A percentile compares a stretch with the other conserved stretches of the same genome.
Conservation (phyloP, 2,329 filamentous ascomycete species). For the Ophiobolus disseminans region DNA sequence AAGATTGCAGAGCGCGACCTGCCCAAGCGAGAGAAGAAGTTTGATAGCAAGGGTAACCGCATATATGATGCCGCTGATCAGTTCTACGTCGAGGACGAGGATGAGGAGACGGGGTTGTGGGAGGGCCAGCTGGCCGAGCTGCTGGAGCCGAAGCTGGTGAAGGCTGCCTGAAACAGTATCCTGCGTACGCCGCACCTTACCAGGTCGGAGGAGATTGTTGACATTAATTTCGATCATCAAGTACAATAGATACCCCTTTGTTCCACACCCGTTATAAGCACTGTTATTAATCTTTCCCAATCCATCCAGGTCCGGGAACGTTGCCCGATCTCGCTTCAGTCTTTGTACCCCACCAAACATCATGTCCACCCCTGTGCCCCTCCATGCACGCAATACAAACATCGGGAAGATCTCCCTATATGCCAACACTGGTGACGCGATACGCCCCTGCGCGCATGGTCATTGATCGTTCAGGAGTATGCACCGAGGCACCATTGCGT, state of each 20-base stretch:
- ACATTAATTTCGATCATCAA: background rate
- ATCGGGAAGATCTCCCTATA: conserved; percentile 1
- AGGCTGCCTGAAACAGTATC: conserved; percentile 20
- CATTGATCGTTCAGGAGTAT: no score
- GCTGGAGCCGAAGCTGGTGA: conserved; percentile 37
- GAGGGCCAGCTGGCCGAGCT: conserved; percentile 37
- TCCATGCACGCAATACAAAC: background rate
- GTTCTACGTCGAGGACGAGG: conserved; percentile 35
- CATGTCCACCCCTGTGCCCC: conserved; percentile 15
- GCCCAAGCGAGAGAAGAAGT: conserved; percentile 61
- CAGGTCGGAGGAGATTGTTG: background rate
- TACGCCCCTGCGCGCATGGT: background rate
- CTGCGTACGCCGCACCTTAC: no score
- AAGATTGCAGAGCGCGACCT: conserved; percentile 74
- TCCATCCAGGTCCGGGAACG: background rate
- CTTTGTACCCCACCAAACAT: conserved; percentile 27
- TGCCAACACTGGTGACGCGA: background rate
- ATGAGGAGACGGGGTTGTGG: conserved; percentile 35
- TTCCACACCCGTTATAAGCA: background rate
- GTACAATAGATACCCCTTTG: conserved; percentile 1
- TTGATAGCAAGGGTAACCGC: conserved; percentile 74
- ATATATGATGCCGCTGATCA: conserved; percentile 70
- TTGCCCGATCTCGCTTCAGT: background rate
- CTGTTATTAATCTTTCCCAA: background rate
- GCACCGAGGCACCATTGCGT: no score